Conservation (phyloP, 805 yeast genomes). For the Torulaspora franciscae region DNA sequence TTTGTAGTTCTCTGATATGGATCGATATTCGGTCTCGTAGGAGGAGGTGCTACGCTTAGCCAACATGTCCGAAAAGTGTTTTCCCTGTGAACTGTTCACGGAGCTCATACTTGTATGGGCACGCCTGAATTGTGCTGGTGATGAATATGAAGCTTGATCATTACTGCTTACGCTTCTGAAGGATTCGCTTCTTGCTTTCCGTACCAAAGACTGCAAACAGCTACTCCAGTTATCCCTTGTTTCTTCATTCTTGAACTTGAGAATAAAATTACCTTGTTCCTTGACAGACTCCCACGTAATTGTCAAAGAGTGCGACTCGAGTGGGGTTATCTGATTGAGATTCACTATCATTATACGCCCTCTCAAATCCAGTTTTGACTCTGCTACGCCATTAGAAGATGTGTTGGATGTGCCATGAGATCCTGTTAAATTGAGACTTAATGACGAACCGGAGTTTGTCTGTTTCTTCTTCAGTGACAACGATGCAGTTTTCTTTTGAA, state of each 20-base stretch:
- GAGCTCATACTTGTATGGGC: constrained; percentile 32
- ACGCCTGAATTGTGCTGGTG: constrained; percentile 21
- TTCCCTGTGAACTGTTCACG: constrained; percentile 20
- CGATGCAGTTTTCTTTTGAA: constrained; percentile 46
- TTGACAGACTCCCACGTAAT: constrained; percentile 80
- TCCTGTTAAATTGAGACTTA: constrained; percentile 12
- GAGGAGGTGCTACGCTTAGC: constrained; percentile 25
- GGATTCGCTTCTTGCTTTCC: constrained; percentile 34
- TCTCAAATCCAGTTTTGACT: constrained; percentile 54
- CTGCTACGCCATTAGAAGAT: constrained; percentile 16
- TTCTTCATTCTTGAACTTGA: constrained; percentile 82
- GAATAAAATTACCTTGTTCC: constrained; percentile 80
- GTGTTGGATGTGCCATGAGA: constrained; percentile 14
- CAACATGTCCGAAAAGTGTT: constrained; percentile 30
- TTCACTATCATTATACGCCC: constrained; percentile 80
- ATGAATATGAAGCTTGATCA: constrained; percentile 25
- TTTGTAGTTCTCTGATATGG: constrained; percentile 40
- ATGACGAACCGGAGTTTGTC: constrained; percentile 20
- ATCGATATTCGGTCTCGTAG: constrained; percentile 36
- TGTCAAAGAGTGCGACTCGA: constrained; percentile 53
- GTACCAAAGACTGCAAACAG: constrained; percentile 44
- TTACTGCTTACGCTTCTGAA: constrained; percentile 29
- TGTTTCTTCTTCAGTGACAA: constrained; percentile 39
- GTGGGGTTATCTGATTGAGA: constrained; percentile 43
- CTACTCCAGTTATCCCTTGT: constrained; percentile 75